Evolutionary conservation across 2,329 filamentous ascomycete genomes (phyloP), one percentile per base, ranked within the genome.

Genomic region (Colletotrichum camelliae): DNA sequence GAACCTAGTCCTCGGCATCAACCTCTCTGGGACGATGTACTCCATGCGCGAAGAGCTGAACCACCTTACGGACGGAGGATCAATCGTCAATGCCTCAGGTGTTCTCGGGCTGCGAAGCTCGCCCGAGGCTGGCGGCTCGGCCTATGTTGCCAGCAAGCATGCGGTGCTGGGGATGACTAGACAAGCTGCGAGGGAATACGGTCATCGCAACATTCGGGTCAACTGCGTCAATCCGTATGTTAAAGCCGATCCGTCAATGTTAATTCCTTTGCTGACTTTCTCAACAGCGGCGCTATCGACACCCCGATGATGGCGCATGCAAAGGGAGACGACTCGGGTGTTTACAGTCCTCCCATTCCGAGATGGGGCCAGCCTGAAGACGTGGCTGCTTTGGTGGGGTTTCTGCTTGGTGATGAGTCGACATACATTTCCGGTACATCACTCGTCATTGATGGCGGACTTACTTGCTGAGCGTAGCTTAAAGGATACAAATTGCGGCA

Each of bases 1-100:
- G 80, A 78, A 81, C 2, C 79, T 80, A 24, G 74, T 80, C 7
- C 73, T 81, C 29, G 78, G 65, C 2, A 79, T 83, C 61, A 83
- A 84, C 16, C 67, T 79, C 2, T 80, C 74, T 1, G 82, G 82
- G 1, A 64, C 81, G 10, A 79, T 83, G 80, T 72, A 80, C 69
- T 82, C 79, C 70, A 70, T 83, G 77, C 79, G 80, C 21, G 78
- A 81, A 18, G 76, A 83, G 75, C 74, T 83, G 29, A 65, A 72
- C 33, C 66, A 61, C 12, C 88, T 90, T 68, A 77, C 77, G 12
- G 79, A 82, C 7, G 81, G 83, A 0, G 87, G 85, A 0, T 87
- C 87, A 77, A 86, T 90, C 43, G 87, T 90, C 65, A 89, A 87
- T 79, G 84, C 86, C 7, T 62, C 55, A 1, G 62, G 64, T 8